phyloP scores from a whole-genome alignment of 352 stramenopile genomes.

The Blastocystis sp. region DNA sequence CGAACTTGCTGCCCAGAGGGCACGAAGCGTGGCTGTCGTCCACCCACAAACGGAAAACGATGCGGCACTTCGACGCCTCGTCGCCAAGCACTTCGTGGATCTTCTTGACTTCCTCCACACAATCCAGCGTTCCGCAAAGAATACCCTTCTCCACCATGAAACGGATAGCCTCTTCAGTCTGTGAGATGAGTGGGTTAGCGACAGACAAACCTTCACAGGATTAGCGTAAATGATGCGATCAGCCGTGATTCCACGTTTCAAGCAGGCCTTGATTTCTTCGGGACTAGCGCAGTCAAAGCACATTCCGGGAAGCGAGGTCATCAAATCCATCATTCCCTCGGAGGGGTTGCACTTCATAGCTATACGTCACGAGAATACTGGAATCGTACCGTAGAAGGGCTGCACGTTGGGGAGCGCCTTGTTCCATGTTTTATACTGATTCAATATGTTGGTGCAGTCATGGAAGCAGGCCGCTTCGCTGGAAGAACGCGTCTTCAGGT shows the following conservation, averaged over 20 bases:
- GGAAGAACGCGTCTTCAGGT: conserved; percentile 18
- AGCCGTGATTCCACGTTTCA: conserved; percentile 20
- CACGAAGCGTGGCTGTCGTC: conserved; percentile 36
- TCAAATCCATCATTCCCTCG: conserved; percentile 63
- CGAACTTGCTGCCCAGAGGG: conserved; percentile 71
- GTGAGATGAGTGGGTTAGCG: background rate
- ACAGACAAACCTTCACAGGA: conserved; percentile 27
- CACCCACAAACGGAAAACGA: conserved; percentile 65
- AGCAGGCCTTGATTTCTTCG: conserved; percentile 49
- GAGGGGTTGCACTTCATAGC: conserved; percentile 73
- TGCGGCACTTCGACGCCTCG: conserved; percentile 32
- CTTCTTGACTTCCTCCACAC: conserved; percentile 57
- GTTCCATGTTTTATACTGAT: conserved; percentile 72
- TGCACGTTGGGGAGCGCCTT: conserved; percentile 51
- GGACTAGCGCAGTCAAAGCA: conserved; percentile 58
- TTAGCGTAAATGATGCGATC: conserved; percentile 73
- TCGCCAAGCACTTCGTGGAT: conserved; percentile 59
- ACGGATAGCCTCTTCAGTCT: conserved; percentile 45
- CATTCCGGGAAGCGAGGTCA: conserved; percentile 63
- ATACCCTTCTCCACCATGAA: conserved; percentile 50
- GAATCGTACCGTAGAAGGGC: conserved; percentile 61
- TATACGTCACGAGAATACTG: conserved; percentile 8
- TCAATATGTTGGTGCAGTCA: conserved; percentile 33
- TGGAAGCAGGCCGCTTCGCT: conserved; percentile 17
- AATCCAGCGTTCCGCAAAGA: conserved; percentile 47